Conservation (phyloP, 495 filamentous ascomycete genomes). For the Tuber umbilicatum region DNA sequence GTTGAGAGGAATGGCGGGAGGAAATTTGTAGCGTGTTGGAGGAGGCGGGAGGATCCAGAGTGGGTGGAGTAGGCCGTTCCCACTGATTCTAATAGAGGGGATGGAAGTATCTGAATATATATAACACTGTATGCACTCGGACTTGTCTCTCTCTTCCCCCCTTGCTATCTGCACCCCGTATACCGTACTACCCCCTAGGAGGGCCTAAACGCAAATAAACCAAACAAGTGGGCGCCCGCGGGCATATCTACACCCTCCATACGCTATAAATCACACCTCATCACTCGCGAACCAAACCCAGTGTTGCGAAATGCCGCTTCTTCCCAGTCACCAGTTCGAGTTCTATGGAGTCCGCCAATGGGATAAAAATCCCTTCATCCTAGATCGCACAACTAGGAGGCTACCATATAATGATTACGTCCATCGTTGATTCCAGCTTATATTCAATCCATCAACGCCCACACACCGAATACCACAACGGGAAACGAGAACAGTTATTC, state of each 20-base stretch:
- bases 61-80: slow-evolving; percentile 49
- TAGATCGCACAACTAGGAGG: too few species aligned
- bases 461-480: too few species aligned
- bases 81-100: slow-evolving; percentile 8
- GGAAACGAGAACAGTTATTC: too few species aligned
- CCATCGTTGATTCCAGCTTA: too few species aligned
- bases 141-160: neutral
- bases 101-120: neutral
- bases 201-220: neutral
- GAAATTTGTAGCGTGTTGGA: slow-evolving; percentile 82
- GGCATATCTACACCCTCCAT: too few species aligned
- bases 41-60: slow-evolving; percentile 69
- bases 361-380: too few species aligned
- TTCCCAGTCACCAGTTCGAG: neutral
- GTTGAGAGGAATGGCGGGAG: slow-evolving; percentile 79
- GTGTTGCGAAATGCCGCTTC: too few species aligned
- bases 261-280: neutral
- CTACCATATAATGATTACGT: too few species aligned
- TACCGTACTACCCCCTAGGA: neutral
- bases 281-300: neutral
- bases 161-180: too few species aligned
- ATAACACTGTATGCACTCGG: neutral
- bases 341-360: too few species aligned
- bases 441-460: too few species aligned
- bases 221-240: too few species aligned